These are phyloP conservation scores for Albophoma yamanashiensis DNA, from an alignment of 2,329 filamentous ascomycete genomes.

Conservation along the genomic window DNA sequence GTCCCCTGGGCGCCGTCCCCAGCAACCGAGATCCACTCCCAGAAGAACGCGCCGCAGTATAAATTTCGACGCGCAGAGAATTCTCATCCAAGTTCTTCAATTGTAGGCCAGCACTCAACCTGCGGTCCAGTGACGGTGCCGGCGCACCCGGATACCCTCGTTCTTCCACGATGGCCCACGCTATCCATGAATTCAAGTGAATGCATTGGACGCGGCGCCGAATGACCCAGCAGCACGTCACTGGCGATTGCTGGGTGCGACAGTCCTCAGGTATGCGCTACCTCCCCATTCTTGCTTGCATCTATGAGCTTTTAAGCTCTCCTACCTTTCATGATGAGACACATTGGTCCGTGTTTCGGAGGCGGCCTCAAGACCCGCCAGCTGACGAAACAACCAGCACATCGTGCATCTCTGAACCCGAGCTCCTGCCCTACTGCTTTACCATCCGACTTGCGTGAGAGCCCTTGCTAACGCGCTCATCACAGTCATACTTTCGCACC, in stretches of 20 bases:
- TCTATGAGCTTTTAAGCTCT: neutral
- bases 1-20: neutral
- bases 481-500: neutral
- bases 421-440: constrained; percentile 1
- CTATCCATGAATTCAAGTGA: neutral
- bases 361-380: constrained; percentile 83
- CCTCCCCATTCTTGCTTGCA: neutral
- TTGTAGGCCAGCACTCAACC: neutral
- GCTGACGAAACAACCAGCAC: constrained; percentile 66
- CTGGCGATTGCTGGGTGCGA: neutral
- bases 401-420: constrained; percentile 61
- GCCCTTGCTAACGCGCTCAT: neutral
- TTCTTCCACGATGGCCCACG: neutral
- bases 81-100: neutral
- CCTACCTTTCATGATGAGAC: constrained; percentile 53
- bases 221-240: neutral
- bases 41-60: neutral
- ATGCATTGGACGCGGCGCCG: too few species aligned
- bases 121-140: neutral
- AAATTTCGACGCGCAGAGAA: neutral
- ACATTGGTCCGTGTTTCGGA: constrained; percentile 95
- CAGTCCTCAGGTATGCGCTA: constrained; percentile 3
- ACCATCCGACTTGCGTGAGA: neutral
- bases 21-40: neutral
- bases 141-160: neutral